Evolutionary conservation across 1,284 basidiomycete genomes (phyloP), one percentile per base, ranked within the genome.

Genomic region (Heliocybe sulcata): DNA sequence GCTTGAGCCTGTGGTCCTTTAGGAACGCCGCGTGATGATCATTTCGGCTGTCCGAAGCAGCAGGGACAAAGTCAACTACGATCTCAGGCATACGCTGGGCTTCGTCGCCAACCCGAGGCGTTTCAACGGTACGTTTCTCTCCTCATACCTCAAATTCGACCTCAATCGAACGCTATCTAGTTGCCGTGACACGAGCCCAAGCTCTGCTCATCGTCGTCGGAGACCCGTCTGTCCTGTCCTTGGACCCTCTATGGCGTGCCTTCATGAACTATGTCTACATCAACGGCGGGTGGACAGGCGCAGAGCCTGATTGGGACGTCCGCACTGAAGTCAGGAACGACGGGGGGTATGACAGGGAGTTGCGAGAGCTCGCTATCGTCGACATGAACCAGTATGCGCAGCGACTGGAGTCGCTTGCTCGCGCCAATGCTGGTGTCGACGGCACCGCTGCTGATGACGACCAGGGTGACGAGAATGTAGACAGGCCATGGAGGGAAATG

Each of bases 1-100:
- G 19, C 50, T 45, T 20, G 14, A 52, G 50, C 45, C 20, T 19
- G 22, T 26, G 2, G 2, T 55, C 20, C 22, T 48, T 23, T 53
- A 85, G 82, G 84, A 87, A 68, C 79, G 83, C 16, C 72, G 75
- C 0, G 74, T 83, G 4, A 85, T 87, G 50, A 82, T 87, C 58
- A 75, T 87, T 12, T 85, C 83, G 1, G 84, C 82, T 9, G 84
- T 86, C 1, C 70, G 84, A 57, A 84, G 82, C 60, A 83, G 76
- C 61, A 68, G 66, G 2, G 73, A 83, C 27, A 79, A 75, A 59
- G 68, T 86, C n/a, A 67, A 75, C 16, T 78, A 77, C 38, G 83
- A 86, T 63, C 68, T 85, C 50, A 73, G 68, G 51, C 75, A 80
- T 53, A 79, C 80, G 0, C 73, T 85, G 2, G 83, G 83, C 2